phyloP scores from a whole-genome alignment of 352 stramenopile genomes.

The Albugo laibachii region DNA sequence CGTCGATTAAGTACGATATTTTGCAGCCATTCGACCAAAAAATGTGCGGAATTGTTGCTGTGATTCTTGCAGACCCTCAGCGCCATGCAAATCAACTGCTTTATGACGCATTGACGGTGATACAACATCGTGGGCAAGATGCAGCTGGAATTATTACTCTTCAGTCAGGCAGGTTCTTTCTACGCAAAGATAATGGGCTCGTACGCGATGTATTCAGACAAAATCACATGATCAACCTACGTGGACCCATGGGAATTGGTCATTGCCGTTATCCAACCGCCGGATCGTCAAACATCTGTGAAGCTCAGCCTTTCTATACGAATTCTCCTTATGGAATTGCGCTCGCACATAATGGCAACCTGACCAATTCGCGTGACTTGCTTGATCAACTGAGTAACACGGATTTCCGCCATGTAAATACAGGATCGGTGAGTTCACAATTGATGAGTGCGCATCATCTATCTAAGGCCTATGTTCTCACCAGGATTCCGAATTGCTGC shows the following conservation, averaged over 20 bases:
- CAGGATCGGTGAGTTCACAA: constrained; percentile 61
- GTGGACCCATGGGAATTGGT: constrained; percentile 91
- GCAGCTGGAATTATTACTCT: constrained; percentile 92
- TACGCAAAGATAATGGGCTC: constrained; percentile 97
- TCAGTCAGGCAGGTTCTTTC: constrained; percentile 83
- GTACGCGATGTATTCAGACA: constrained; percentile 98
- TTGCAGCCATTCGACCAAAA: constrained; percentile 2
- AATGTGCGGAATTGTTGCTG: constrained; percentile 97
- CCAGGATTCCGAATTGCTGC: constrained; percentile 92
- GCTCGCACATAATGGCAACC: constrained; percentile 96
- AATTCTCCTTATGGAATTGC: constrained; percentile 98
- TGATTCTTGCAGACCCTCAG: constrained; percentile 91
- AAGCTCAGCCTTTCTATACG: constrained; percentile 97
- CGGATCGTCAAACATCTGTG: constrained; percentile 73
- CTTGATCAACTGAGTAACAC: constrained; percentile 80
- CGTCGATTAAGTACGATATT: not conserved
- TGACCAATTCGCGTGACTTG: constrained; percentile 96
- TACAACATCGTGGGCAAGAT: constrained; percentile 96
- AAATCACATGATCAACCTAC: constrained; percentile 93
- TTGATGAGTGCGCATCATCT: not conserved
- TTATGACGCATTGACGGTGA: constrained; percentile 93
- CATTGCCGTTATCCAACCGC: constrained; percentile 98
- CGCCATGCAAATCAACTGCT: constrained; percentile 87
- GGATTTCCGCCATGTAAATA: constrained; percentile 95
- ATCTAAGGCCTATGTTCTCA: not conserved